Evolutionary conservation across 768 basidiomycete genomes (phyloP), one percentile per base, ranked within the genome.

Genomic region (Tulasnella sp.): DNA sequence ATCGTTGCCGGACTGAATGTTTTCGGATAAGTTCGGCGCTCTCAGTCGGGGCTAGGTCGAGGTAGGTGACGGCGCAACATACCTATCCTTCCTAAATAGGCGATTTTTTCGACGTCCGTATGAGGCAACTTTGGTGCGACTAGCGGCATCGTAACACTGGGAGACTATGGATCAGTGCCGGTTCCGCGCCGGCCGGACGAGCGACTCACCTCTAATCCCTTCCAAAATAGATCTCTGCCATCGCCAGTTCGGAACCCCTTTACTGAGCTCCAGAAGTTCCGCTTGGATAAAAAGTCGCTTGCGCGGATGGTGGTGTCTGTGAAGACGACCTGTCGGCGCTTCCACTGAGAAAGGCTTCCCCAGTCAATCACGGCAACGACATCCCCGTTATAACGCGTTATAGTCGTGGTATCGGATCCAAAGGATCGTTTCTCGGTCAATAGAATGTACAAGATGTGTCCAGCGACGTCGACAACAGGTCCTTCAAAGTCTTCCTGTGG

Each of bases 271-370:
- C 64, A 69, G 64, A 69, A 69, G 18, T 69, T 28, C 14, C 18
- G 28, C 31, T 69, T 69, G 64, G 64, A 69, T 69, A 69, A 28
- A 37, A 69, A 69, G 64, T 69, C 64, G 64, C 64, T 69, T 69
- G 64, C 64, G 28, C 64, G 64, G 12, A 69, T 20, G 31, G 64
- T 69, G 31, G 64, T 22, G 34, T 69, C 34, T 31, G 64, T 12
- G 64, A 69, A 69, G 31, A 69, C 34, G 24, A 69, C 64, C 31
- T 16, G 16, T 18, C 64, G n/a, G 34, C 34, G 64, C 64, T 34
- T 69, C 64, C 64, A 69, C 64, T 69, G 64, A 6, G 64, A 69
- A 69, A 69, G 64, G 31, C 64, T 69, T 14, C 64, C 64, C 64
- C 64, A 69, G 6, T 69, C 64, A 12, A 69, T 69, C 34, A 69